A percentile compares a stretch with the other conserved stretches of the same genome.
Evolutionary conservation across 306 rosid species (phyloP).

Genomic region (Medicago ruthenica): DNA sequence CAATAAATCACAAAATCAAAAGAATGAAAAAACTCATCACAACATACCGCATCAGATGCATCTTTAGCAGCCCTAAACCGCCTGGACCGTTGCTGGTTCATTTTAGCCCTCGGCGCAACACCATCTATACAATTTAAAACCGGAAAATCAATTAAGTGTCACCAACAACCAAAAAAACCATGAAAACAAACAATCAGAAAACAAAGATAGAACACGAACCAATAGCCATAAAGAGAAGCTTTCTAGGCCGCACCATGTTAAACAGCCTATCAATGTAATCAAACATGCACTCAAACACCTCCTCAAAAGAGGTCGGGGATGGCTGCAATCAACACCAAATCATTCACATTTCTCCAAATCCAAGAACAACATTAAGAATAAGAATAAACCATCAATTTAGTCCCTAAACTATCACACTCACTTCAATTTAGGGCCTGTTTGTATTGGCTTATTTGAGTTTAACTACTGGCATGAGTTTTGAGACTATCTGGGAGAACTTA

Average conservation of each 20-base stretch:
- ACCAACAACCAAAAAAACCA: not conserved
- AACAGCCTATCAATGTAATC: constrained; percentile 93
- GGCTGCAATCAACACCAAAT: constrained; percentile 65
- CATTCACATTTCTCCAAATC: not conserved
- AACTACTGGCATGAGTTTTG: no score
- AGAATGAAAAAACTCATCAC: constrained; percentile 41
- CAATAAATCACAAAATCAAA: constrained; percentile 1
- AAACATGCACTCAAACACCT: constrained; percentile 94
- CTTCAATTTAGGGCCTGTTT: no score
- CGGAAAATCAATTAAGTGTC: constrained; percentile 33
- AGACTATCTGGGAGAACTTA: no score
- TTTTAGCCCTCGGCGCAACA: constrained; percentile 99
- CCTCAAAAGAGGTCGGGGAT: constrained; percentile 75
- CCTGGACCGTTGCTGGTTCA: constrained; percentile 96
- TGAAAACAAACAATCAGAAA: constrained; percentile 1
- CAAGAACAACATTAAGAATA: not conserved
- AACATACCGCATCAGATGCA: constrained; percentile 85
- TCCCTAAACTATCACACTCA: no score
- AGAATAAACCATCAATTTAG: no score
- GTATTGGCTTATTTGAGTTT: no score
- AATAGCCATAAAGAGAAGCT: constrained; percentile 92
- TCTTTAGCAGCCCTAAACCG: constrained; percentile 97
- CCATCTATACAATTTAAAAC: constrained; percentile 66
- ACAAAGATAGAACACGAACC: constrained; percentile 59
- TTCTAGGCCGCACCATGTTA: constrained; percentile 93